Evolutionary conservation across 169 alveolate genomes (phyloP), one percentile per base, ranked within the genome.

Genomic region (Plasmodium yoelii): DNA sequence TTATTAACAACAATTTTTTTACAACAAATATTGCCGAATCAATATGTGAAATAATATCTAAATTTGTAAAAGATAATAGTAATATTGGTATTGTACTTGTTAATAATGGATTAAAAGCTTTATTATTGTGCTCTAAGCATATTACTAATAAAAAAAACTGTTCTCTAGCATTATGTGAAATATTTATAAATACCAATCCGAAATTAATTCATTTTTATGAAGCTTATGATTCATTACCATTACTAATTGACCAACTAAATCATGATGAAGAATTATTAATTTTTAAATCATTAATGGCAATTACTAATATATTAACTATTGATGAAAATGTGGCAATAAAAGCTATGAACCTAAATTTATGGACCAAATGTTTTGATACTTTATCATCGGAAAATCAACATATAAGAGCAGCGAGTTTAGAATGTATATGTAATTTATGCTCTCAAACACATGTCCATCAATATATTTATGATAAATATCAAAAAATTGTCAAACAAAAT

Each of bases 221-320:
- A 59, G 90, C 90, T 24, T 82, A 82, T 82, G 90, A 82, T 82
- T 82, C 90, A 42, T 59, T 82, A 22, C 72, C 90, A 22, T 47
- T 82, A 59, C 39, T 82, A 26, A 82, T 82, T 82, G 84, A 82
- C 2, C 61, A 82, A 56, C n/a, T 82, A 47, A 57, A 46, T 51
- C 26, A n/a, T 46, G 90, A 82, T 34, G 90, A 82, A 19, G 84
- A 82, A 55, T 59, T 82, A 24, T 26, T 82, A 19, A 70, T 82
- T 12, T 82, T 82, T 71, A 82, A 82, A 71, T 13, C 65, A 18
- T 55, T 82, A 67, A 82, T 82, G 90, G 90, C 90, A 10, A 82
- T 82, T 44, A 82, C 90, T 26, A 82, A 82, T 82, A 82, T 82
- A 53, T 56, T 82, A 60, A 82, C 90, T 47, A 67, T 82, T 53